These are phyloP conservation scores for Sugiyamaella castrensis DNA, from an alignment of 1,139 yeast species.

Conservation along the genomic window DNA sequence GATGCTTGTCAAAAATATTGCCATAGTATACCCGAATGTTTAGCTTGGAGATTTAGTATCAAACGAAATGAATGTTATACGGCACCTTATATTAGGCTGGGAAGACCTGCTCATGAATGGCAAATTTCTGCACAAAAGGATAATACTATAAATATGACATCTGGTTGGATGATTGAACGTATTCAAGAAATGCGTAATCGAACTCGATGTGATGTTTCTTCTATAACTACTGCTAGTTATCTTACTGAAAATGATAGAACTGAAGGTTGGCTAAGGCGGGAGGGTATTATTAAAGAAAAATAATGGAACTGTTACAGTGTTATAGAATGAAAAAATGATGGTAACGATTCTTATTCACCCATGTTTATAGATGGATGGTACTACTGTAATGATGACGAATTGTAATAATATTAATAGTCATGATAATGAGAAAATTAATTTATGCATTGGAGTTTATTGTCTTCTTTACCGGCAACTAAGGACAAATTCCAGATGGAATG, in stretches of 20 bases:
- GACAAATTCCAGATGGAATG: too few species aligned
- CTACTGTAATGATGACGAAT: too few species aligned
- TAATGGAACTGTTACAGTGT: too few species aligned
- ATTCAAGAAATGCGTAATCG: constrained; percentile 28
- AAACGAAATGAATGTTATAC: constrained; percentile 20
- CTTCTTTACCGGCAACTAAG: too few species aligned
- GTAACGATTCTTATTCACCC: too few species aligned
- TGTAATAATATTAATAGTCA: too few species aligned
- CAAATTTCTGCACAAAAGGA: constrained; percentile 6
- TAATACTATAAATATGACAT: constrained; percentile 14
- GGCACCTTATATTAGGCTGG: constrained; percentile 16
- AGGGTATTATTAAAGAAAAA: not conserved
- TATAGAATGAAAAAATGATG: too few species aligned
- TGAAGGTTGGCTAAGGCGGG: constrained; percentile 23
- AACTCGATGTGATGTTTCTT: constrained; percentile 22
- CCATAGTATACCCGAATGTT: constrained; percentile 21
- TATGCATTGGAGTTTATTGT: too few species aligned
- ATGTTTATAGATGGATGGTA: too few species aligned
- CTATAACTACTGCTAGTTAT: not conserved
- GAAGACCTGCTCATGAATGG: constrained; percentile 18
- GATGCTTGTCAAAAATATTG: constrained; percentile 28
- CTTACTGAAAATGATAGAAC: constrained; percentile 11
- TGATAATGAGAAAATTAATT: too few species aligned
- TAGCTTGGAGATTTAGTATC: constrained; percentile 27
- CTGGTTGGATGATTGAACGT: constrained; percentile 35